Conservation (phyloP, 1,284 basidiomycete species). For the Papiliotrema nemorosa region DNA sequence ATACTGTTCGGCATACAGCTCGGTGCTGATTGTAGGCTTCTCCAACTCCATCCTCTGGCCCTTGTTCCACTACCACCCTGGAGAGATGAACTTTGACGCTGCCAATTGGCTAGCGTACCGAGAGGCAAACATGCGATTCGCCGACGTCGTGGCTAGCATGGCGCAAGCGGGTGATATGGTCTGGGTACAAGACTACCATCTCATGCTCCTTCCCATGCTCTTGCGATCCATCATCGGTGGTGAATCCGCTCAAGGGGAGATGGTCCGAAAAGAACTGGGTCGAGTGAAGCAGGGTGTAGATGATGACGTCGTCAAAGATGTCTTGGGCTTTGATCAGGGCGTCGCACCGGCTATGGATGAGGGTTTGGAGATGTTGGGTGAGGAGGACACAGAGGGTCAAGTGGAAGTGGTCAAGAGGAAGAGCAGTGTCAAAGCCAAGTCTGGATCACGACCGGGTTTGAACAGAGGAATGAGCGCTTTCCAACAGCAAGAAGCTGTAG, state of each 20-base stretch:
- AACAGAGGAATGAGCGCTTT: constrained; percentile 35
- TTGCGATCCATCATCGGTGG: constrained; percentile 83
- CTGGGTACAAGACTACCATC: constrained; percentile 97
- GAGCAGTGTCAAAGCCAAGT: background rate
- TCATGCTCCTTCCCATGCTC: constrained; percentile 96
- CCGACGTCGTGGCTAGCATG: constrained; percentile 76
- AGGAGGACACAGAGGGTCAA: constrained; percentile 16
- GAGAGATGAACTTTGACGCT: constrained; percentile 99
- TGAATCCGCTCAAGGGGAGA: constrained; percentile 58
- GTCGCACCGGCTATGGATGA: constrained; percentile 27
- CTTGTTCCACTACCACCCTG: constrained; percentile 97
- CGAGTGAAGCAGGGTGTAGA: constrained; percentile 71
- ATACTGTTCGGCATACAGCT: background rate
- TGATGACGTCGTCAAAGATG: constrained; percentile 56
- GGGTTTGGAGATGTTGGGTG: constrained; percentile 18
- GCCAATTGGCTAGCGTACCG: constrained; percentile 97
- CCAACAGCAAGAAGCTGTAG: constrained; percentile 43
- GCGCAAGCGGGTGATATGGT: constrained; percentile 85
- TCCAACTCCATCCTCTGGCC: constrained; percentile 99
- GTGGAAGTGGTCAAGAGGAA: background rate
- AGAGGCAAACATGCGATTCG: constrained; percentile 93
- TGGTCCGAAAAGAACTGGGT: constrained; percentile 64
- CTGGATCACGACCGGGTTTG: constrained; percentile 20
- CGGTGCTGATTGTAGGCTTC: constrained; percentile 55
- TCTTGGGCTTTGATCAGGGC: constrained; percentile 41